Percentiles rank a stretch among this genome's conserved stretches.
Conservation (phyloP, 495 filamentous ascomycete species). For the Bacidia rubella region DNA sequence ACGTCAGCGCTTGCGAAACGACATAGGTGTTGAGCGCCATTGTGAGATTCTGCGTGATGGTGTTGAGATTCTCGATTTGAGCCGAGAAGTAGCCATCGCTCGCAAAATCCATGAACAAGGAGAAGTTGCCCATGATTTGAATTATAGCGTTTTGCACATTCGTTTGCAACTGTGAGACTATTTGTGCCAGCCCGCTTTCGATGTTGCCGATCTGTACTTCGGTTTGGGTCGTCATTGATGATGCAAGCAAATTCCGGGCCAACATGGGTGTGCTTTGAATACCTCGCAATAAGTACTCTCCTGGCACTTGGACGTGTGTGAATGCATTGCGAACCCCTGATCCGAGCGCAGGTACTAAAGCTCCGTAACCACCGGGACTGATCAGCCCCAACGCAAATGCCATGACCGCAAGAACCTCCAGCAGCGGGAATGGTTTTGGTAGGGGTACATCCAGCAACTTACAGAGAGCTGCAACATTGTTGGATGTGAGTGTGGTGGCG, state of each 20-base stretch:
- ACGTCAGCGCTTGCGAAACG: neutral
- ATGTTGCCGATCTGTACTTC: neutral
- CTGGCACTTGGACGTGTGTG: neutral
- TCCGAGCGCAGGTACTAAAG: neutral
- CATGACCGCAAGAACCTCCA: slow-evolving; percentile 1
- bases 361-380: slow-evolving; percentile 5
- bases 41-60: neutral
- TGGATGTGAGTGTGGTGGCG: neutral
- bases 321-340: neutral
- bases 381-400: slow-evolving; percentile 6
- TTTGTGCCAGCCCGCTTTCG: neutral
- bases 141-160: neutral
- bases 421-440: slow-evolving; percentile 1
- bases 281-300: slow-evolving; percentile 4
- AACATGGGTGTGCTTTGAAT: slow-evolving; percentile 1
- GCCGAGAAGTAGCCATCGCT: neutral
- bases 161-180: neutral
- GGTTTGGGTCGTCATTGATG: neutral
- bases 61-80: neutral
- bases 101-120: neutral
- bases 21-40: slow-evolving; percentile 6
- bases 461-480: slow-evolving; percentile 1
- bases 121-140: neutral
- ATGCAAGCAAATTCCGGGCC: neutral
- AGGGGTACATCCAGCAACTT: neutral